Conservation (phyloP, 345 rosid species). For the Aquilaria malaccensis region DNA sequence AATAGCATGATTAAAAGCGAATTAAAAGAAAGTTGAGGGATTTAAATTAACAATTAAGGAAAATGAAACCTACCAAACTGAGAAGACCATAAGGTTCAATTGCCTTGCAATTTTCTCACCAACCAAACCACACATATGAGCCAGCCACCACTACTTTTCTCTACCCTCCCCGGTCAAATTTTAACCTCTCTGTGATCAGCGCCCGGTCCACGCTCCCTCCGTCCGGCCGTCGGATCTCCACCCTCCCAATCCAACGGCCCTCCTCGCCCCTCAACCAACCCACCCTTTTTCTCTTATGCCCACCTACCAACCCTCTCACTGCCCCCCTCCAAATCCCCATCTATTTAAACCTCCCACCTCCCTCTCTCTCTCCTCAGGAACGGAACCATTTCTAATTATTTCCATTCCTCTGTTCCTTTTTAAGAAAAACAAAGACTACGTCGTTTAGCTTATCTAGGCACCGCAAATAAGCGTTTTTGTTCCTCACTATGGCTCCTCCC, state of each 20-base stretch:
- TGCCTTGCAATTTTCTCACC: not conserved
- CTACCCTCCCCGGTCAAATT: not conserved
- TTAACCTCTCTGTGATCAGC: not conserved
- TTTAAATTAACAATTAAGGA: no score
- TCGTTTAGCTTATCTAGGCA: no score
- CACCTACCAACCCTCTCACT: slow-evolving; percentile 13
- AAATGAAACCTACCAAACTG: no score
- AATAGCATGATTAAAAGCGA: no score
- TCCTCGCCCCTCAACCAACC: slow-evolving; percentile 17
- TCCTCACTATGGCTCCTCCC: no score
- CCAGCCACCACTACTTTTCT: not conserved
- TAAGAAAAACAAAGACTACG: not conserved
- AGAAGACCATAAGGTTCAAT: no score
- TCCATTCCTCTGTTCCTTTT: not conserved
- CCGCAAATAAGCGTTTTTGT: no score
- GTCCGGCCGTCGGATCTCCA: slow-evolving; percentile 8
- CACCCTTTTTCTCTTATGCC: slow-evolving; percentile 13
- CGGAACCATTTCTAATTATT: slow-evolving; percentile 3
- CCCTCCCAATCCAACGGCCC: slow-evolving; percentile 7
- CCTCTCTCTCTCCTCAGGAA: slow-evolving; percentile 16
- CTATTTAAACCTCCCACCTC: slow-evolving; percentile 9
- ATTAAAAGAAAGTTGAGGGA: no score
- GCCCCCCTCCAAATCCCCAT: not conserved
- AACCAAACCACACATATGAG: no score
- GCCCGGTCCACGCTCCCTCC: slow-evolving; percentile 4